A percentile compares a stretch with the other conserved stretches of the same genome.
Evolutionary conservation across 2,329 filamentous ascomycete genomes (phyloP).

Genomic region (Sarocladium kiliense): DNA sequence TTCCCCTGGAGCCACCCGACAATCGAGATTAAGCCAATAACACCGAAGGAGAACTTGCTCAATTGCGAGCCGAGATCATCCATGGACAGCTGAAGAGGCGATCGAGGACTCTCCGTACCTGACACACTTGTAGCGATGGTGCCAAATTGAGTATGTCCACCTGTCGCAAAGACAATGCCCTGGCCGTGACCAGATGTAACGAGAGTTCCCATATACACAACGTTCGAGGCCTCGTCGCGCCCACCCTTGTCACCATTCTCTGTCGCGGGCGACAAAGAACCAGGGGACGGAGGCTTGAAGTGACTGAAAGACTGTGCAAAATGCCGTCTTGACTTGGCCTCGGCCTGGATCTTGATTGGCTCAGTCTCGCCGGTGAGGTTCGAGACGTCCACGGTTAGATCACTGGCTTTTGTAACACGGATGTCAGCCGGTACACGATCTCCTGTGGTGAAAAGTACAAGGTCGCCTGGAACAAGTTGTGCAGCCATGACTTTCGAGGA

Average conservation of each 20-base stretch:
- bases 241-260: neutral
- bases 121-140: conserved; percentile 92
- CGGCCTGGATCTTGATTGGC: conserved; percentile 72
- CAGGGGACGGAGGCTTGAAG: conserved; percentile 19
- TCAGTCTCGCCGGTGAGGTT: conserved; percentile 97
- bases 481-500: conserved; percentile 83
- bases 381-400: conserved; percentile 92
- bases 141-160: conserved; percentile 89
- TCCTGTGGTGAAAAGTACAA: conserved; percentile 91
- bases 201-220: conserved; percentile 96
- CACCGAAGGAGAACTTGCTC: conserved; percentile 92
- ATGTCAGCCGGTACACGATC: conserved; percentile 96
- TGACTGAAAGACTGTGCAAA: conserved; percentile 4
- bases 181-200: conserved; percentile 94
- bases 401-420: conserved; percentile 82
- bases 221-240: conserved; percentile 55
- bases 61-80: conserved; percentile 93
- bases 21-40: conserved; percentile 89
- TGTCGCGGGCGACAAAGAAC: conserved; percentile 18
- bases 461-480: conserved; percentile 84
- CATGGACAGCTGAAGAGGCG: conserved; percentile 93
- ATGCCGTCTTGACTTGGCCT: conserved; percentile 38
- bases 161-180: conserved; percentile 95
- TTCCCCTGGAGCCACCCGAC: conserved; percentile 89
- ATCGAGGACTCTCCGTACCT: conserved; percentile 91